Evolutionary conservation across 164 flowering plant species (phyloP), one percentile per base, ranked within the genome.

Genomic region (Vitis rupestris): DNA sequence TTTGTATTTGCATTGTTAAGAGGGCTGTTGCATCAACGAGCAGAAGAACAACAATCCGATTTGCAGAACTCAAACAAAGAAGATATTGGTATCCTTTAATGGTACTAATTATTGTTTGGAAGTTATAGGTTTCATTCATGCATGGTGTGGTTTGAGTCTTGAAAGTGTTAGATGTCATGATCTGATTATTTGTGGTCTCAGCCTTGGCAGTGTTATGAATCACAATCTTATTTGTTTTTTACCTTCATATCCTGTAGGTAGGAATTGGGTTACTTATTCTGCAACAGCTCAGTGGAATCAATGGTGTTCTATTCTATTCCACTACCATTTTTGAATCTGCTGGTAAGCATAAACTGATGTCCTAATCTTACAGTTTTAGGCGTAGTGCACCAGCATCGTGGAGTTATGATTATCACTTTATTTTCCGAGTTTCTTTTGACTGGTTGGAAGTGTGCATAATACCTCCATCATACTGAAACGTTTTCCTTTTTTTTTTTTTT

Each of bases 221-320:
- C 44, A 23, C 27, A 65, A 50, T 9, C 62, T 50, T 11, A 56
- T 29, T 29, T 27, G 10, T 3, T 53, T 65, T 59, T 47, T n/a
- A 8, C 16, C 63, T 54, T 63, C 44, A 64, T 68, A 29, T 75
- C 44, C 52, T 82, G 76, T 88, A 94, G 97, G 74, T 95, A 70
- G 98, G 98, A 76, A 88, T 88, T 74, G 99, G 94, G 56, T 74
- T 93, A 74, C 90, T 95, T 54, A 59, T 85, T 50, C 79, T 95
- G 74, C 99, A 95, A 75, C 99, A 95, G 79, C 83, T 88, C 50
- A 76, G 84, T 76, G 99, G 99, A 80, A 83, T 86, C 44, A 95
- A 95, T 81, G 99, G 85, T 56, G 88, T 95, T 75, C 81, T 95
- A 19, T 95, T 91, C 81, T 95, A 95, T 73, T 85, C 99, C 61